Evolutionary conservation across 805 yeast species (phyloP), one percentile per base, ranked within the genome.

Genomic region (Candida silvicultrix): DNA sequence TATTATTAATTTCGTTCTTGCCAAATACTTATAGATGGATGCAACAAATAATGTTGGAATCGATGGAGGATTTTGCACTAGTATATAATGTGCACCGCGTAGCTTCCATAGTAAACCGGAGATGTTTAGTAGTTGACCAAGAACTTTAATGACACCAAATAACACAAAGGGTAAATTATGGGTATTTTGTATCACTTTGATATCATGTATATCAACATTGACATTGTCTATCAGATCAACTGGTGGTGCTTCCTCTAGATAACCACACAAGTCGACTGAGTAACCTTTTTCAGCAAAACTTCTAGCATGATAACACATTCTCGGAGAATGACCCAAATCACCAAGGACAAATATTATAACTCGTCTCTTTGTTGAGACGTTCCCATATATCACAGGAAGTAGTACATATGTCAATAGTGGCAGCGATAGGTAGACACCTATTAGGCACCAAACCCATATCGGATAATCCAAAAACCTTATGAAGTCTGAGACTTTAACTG

Each of bases 31-130:
- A 58, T 77, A 80, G 1, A 82, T 20, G 2, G 84, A 74, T 0
- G 80, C 73, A 2, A 90, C 68, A 0, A 85, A 76, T 15, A 94
- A 65, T 2, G 89, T 70, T 0, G 99, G 99, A 41, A 94, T 73
- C 4, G 88, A 78, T 0, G 99, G 99, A 0, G 99, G 99, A 63
- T 92, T 94, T 67, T 85, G 95, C 25, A 94, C 74, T 61, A 92
- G 56, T 8, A 90, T 71, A 56, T 71, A 88, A 49, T 82, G 78
- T 19, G 87, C 77, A 21, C 83, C 85, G 43, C 83, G 67, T 38
- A 83, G 63, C 31, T 67, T 53, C 61, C 77, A 71, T 38, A 90
- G 65, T 21, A 84, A 60, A 11, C 51, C 46, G 38, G 73, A 57
- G 23, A 89, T 63, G 29, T 68, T 66, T 38, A 56, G 56, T 10